These are phyloP conservation scores for Cercospora zeae-maydis DNA, from an alignment of 2,329 filamentous ascomycete species.

Conservation along the genomic window DNA sequence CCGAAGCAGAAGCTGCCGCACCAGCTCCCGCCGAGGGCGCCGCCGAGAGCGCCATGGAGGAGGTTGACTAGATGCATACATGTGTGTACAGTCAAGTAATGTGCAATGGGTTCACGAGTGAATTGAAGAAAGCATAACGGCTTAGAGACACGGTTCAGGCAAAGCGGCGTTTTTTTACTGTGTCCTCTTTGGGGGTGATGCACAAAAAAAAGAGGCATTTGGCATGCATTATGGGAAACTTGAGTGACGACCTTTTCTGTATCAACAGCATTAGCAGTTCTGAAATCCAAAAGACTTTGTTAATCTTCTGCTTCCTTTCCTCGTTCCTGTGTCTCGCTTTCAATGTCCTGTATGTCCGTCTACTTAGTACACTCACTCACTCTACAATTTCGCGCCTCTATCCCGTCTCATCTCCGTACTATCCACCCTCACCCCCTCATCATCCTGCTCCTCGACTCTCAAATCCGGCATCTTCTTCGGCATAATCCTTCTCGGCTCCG, in stretches of 20 bases:
- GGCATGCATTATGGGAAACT: slow-evolving; percentile 10
- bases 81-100: slow-evolving; percentile 18
- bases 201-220: slow-evolving; percentile 12
- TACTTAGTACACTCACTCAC: neutral
- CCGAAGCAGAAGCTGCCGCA: slow-evolving; percentile 55
- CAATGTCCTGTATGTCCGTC: neutral
- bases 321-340: neutral
- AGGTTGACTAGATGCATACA: slow-evolving; percentile 76
- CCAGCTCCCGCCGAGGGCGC: slow-evolving; percentile 60
- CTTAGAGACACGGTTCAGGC: slow-evolving; percentile 17
- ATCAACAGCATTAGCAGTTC: slow-evolving; percentile 15
- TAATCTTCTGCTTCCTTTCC: neutral
- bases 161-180: slow-evolving; percentile 12
- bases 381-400: neutral
- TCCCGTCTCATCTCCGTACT: slow-evolving; percentile 46
- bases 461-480: slow-evolving; percentile 65
- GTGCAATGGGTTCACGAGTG: slow-evolving; percentile 19
- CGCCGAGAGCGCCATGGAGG: slow-evolving; percentile 97
- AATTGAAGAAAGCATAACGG: slow-evolving; percentile 19
- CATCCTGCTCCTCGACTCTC: slow-evolving; percentile 71
- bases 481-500: slow-evolving; percentile 71
- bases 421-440: slow-evolving; percentile 70
- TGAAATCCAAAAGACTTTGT: slow-evolving; percentile 9
- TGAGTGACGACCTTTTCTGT: slow-evolving; percentile 16
- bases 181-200: slow-evolving; percentile 11